Conservation (phyloP, 2,329 filamentous ascomycete genomes). For the Tolypocladium paradoxum region DNA sequence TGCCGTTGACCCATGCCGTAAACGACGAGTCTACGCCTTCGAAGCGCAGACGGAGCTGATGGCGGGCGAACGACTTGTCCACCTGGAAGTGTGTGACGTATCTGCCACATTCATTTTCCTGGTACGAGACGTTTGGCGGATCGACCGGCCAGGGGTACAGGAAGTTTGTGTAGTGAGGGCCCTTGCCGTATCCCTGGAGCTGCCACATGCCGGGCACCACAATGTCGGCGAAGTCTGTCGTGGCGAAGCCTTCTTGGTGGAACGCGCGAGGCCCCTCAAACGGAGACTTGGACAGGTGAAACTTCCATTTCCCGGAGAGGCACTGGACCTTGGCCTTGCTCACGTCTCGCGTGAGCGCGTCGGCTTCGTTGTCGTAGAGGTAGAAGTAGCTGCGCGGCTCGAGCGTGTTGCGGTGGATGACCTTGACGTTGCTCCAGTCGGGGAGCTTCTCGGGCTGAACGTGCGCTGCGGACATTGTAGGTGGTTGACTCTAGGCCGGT, state of each 20-base stretch:
- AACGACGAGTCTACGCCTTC: constrained; percentile 67
- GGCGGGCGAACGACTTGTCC: constrained; percentile 30
- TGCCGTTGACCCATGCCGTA: constrained; percentile 59
- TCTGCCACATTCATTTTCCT: constrained; percentile 55
- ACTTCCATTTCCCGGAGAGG: constrained; percentile 45
- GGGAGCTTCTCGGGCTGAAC: constrained; percentile 17
- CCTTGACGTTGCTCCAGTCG: constrained; percentile 50
- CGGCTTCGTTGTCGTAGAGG: constrained; percentile 35
- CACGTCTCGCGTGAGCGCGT: constrained; percentile 34
- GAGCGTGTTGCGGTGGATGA: constrained; percentile 50
- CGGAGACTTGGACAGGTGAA: constrained; percentile 35
- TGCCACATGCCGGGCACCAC: constrained; percentile 62
- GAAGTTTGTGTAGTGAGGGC: constrained; percentile 61
- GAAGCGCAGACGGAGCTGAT: constrained; percentile 57
- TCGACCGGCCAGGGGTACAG: constrained; percentile 57
- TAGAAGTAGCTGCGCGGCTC: constrained; percentile 46
- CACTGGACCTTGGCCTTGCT: constrained; percentile 26
- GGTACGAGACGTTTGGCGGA: constrained; percentile 52
- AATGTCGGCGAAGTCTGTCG: constrained; percentile 28
- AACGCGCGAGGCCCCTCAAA: constrained; percentile 33
- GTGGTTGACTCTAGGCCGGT: not conserved
- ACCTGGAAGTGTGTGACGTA: constrained; percentile 50
- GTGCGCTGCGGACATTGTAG: not conserved
- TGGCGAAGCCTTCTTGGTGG: constrained; percentile 23
- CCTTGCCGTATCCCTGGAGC: constrained; percentile 51